Percentiles rank a stretch among this genome's conserved stretches.
These are phyloP conservation scores for Gigaspora rosea DNA, from an alignment of 192 early-diverging fungal species.

Conservation along the genomic window DNA sequence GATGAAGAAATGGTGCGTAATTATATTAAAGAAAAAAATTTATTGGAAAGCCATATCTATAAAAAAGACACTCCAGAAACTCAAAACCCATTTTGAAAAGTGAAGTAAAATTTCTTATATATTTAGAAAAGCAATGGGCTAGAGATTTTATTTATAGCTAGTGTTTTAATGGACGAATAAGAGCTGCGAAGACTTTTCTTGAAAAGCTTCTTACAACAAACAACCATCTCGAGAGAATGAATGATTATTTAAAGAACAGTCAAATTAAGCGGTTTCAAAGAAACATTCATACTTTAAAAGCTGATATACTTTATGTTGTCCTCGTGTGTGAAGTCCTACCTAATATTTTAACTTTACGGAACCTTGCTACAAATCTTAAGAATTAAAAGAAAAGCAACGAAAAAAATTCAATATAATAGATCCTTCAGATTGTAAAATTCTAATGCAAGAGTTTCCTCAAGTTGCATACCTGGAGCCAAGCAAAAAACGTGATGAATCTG, in stretches of 20 bases:
- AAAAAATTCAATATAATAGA: too few relatives aligned
- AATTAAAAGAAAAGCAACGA: too few relatives aligned
- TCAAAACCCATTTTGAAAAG: background rate
- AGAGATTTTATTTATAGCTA: background rate
- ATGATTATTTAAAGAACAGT: background rate
- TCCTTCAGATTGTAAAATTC: too few relatives aligned
- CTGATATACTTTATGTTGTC: background rate
- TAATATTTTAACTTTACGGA: too few relatives aligned
- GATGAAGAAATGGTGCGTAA: too few relatives aligned
- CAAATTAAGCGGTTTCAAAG: background rate
- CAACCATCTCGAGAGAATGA: background rate
- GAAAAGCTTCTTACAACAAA: conserved; percentile 9
- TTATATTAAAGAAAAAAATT: too few relatives aligned
- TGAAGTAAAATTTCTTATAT: background rate
- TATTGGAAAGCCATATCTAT: too few relatives aligned
- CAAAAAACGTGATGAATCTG: too few relatives aligned
- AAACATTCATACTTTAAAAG: background rate
- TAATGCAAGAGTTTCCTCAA: too few relatives aligned
- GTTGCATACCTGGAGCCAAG: too few relatives aligned
- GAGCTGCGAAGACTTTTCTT: background rate
- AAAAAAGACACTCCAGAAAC: background rate
- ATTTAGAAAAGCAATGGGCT: background rate
- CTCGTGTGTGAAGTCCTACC: too few relatives aligned
- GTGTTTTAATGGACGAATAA: background rate
- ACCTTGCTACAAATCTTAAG: too few relatives aligned